Percentiles rank a stretch among this genome's conserved stretches.
Evolutionary conservation across 2,329 filamentous ascomycete species (phyloP).

Genomic region (Penicillium sp.): DNA sequence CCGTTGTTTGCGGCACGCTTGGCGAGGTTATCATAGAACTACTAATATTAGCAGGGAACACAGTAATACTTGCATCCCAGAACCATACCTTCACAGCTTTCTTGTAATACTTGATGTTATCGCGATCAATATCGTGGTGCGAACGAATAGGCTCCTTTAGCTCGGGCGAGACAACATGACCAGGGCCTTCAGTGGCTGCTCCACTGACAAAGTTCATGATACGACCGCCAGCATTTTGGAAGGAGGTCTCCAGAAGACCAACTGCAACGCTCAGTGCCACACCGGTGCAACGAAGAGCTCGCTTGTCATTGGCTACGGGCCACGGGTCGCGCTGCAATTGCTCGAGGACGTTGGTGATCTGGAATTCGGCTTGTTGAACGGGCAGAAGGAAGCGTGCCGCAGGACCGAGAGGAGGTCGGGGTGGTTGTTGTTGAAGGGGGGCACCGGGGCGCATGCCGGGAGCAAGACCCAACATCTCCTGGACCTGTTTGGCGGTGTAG

Average conservation of each 20-base stretch:
- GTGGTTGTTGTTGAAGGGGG: constrained; percentile 61
- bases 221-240: constrained; percentile 89
- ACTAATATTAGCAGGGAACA: constrained; percentile 21
- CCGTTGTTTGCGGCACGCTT: constrained; percentile 95
- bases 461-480: constrained; percentile 90
- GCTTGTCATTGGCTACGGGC: constrained; percentile 91
- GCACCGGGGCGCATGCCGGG: constrained; percentile 70
- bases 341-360: constrained; percentile 93
- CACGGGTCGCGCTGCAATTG: constrained; percentile 95
- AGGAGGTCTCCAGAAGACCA: constrained; percentile 87
- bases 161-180: constrained; percentile 94
- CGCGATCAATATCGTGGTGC: constrained; percentile 96
- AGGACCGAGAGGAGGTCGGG: constrained; percentile 72
- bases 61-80: background rate
- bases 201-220: constrained; percentile 98
- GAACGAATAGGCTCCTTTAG: constrained; percentile 94
- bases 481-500: constrained; percentile 97
- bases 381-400: constrained; percentile 89
- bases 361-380: constrained; percentile 93
- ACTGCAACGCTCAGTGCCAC: constrained; percentile 95
- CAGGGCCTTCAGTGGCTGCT: constrained; percentile 90
- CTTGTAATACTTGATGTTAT: constrained; percentile 99
- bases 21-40: constrained; percentile 93
- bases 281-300: constrained; percentile 86
- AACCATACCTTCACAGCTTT: constrained; percentile 81